Evolutionary conservation across 495 filamentous ascomycete species (phyloP), one percentile per base, ranked within the genome.

Genomic region (Penicillium manginii): DNA sequence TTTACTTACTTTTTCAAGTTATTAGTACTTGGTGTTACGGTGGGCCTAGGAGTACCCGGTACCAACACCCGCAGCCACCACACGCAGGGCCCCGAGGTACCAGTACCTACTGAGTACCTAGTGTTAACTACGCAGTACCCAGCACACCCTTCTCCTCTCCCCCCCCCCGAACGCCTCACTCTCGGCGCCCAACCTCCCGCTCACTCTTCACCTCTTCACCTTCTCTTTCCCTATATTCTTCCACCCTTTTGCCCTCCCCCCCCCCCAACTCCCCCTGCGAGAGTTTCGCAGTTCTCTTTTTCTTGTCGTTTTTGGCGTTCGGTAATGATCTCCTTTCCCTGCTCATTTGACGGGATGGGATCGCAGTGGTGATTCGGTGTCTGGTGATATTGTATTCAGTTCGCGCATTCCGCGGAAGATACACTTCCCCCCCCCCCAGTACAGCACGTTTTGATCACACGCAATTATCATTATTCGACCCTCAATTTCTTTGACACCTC

Each of bases 291-390:
- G 55, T 53, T 60, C 67, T 64, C 50, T 62, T 64, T 64, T 60
- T 63, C 63, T 50, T 62, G 33, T 67, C 59, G 33, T 67, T 57
- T 64, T 58, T 61, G 64, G 74, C 64, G 61, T 72, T 59, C 33
- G 62, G 62, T 65, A 51, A 66, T 68, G 60, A 57, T 49, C 55
- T 53, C 61, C 35, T 37, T 37, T 57, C 50, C 60, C 54, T 63
- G 45, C 57, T 56, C 33, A 52, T 22, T 50, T 39, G 46, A 55
- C 61, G 67, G 62, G 65, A 68, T 68, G 67, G 65, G 63, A 57
- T 62, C 62, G 66, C 66, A 64, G 60, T 54, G 67, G 67, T 70
- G 60, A 70, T 66, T 57, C 65, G 67, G 67, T 29, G 26, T 66
- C 35, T 43, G 40, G 40, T 43, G 40, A 43, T 43, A 43, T 70